phyloP scores from a whole-genome alignment of 2,329 filamentous ascomycete species.

The Volutella citrinella region DNA sequence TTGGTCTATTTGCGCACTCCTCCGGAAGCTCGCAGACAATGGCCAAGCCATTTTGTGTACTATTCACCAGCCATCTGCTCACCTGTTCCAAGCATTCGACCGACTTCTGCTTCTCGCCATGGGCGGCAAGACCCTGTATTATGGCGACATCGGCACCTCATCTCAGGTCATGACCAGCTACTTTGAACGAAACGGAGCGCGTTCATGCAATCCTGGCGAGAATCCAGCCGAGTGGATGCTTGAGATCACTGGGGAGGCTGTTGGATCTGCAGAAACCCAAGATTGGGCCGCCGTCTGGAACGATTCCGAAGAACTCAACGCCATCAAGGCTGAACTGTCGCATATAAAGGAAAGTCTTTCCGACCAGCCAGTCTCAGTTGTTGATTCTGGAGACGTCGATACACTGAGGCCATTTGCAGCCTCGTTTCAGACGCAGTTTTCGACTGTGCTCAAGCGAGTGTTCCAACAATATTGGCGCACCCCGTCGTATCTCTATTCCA shows the following conservation, averaged over 20 bases:
- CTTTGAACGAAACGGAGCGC: slow-evolving; percentile 69
- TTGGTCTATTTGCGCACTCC: slow-evolving; percentile 67
- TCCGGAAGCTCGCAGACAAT: slow-evolving; percentile 55
- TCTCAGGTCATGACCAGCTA: slow-evolving; percentile 65
- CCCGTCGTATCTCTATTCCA: slow-evolving; percentile 84
- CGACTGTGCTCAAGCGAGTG: slow-evolving; percentile 61
- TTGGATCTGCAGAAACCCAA: slow-evolving; percentile 55
- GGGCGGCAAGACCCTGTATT: slow-evolving; percentile 14
- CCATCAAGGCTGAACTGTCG: slow-evolving; percentile 53
- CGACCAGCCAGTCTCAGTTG: fast-evolving
- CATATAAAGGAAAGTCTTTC: slow-evolving; percentile 43
- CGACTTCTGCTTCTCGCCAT: slow-evolving; percentile 44
- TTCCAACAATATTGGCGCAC: slow-evolving; percentile 91
- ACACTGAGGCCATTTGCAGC: slow-evolving; percentile 30
- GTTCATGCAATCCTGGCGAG: slow-evolving; percentile 58
- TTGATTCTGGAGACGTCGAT: neutral
- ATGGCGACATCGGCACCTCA: slow-evolving; percentile 63
- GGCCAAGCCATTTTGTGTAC: slow-evolving; percentile 48
- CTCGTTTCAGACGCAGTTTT: slow-evolving; percentile 64
- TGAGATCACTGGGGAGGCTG: slow-evolving; percentile 51
- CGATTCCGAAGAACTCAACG: slow-evolving; percentile 49
- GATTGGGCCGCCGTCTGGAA: slow-evolving; percentile 63
- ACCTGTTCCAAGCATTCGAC: slow-evolving; percentile 44
- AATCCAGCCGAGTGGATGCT: slow-evolving; percentile 62
- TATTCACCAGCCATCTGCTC: slow-evolving; percentile 44